Evolutionary conservation across 139 green algal genomes (phyloP).

Genomic region (Marvania coccoides): DNA sequence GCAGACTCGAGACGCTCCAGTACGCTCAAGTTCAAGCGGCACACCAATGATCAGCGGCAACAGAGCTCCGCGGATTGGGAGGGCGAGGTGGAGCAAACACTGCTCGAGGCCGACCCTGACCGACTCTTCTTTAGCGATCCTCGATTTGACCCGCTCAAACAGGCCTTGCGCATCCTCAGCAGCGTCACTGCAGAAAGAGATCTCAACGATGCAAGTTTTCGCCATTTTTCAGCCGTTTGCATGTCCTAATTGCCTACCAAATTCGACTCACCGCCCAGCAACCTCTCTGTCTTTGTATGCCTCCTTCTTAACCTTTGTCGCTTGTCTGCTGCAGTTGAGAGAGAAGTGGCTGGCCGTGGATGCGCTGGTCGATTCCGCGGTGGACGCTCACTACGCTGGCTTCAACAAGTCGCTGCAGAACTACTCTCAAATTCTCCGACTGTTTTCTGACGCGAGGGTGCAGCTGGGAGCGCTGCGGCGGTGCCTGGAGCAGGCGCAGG

Average conservation of each 20-base stretch:
- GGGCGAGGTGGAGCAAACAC: constrained; percentile 46
- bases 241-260: too few relatives aligned
- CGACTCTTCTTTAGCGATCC: constrained; percentile 37
- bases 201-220: constrained; percentile 41
- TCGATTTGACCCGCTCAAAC: constrained; percentile 63
- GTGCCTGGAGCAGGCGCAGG: constrained; percentile 40
- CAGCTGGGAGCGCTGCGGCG: constrained; percentile 47
- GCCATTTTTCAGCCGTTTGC: too few relatives aligned
- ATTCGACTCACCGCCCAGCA: background rate
- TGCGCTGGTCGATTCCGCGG: constrained; percentile 55
- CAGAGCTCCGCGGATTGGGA: constrained; percentile 52
- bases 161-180: constrained; percentile 69
- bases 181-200: constrained; percentile 41
- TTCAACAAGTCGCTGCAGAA: constrained; percentile 84
- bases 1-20: too few relatives aligned
- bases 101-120: constrained; percentile 22
- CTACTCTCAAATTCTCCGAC: constrained; percentile 73
- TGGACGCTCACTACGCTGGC: constrained; percentile 63
- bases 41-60: background rate
- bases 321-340: constrained; percentile 40
- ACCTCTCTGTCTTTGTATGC: background rate
- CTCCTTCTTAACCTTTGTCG: background rate
- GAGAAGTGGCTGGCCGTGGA: constrained; percentile 39
- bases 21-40: background rate
- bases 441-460: constrained; percentile 62